phyloP scores from a whole-genome alignment of 2,329 filamentous ascomycete species.

The Raffaelea albimanens region DNA sequence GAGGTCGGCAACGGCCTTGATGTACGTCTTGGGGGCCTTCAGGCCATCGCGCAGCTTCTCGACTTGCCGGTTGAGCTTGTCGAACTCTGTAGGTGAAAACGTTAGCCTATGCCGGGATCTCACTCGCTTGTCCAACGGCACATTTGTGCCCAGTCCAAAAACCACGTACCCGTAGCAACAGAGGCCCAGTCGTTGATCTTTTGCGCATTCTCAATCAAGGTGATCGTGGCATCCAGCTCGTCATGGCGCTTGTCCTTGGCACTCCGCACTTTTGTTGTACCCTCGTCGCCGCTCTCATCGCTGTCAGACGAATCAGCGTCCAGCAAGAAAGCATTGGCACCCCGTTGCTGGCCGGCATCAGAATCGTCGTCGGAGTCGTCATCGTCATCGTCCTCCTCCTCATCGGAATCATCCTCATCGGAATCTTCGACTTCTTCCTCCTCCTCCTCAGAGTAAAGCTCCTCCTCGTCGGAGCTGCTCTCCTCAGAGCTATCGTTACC shows the following conservation, averaged over 20 bases:
- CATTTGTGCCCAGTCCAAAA: no score
- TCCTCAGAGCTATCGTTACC: constrained; percentile 90
- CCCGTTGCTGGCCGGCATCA: constrained; percentile 53
- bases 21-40: constrained; percentile 80
- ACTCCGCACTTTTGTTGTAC: constrained; percentile 82
- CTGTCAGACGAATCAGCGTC: constrained; percentile 60
- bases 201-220: constrained; percentile 88
- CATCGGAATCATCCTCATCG: constrained; percentile 27
- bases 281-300: constrained; percentile 78
- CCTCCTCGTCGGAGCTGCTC: constrained; percentile 86
- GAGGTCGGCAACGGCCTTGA: constrained; percentile 86
- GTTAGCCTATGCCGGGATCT: no score
- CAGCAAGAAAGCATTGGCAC: constrained; percentile 77
- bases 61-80: constrained; percentile 85
- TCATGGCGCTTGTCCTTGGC: constrained; percentile 96
- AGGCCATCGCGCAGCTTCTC: constrained; percentile 67
- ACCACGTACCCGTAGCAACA: constrained; percentile 68
- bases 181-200: constrained; percentile 98
- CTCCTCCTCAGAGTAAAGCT: constrained; percentile 45
- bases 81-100: constrained; percentile 57
- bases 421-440: constrained; percentile 56
- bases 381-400: constrained; percentile 33
- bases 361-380: constrained; percentile 38
- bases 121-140: no score
- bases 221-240: constrained; percentile 83